Percentiles rank a stretch among this genome's conserved stretches.
phyloP scores from a whole-genome alignment of 2,329 filamentous ascomycete species.

The Fusarium sp. region DNA sequence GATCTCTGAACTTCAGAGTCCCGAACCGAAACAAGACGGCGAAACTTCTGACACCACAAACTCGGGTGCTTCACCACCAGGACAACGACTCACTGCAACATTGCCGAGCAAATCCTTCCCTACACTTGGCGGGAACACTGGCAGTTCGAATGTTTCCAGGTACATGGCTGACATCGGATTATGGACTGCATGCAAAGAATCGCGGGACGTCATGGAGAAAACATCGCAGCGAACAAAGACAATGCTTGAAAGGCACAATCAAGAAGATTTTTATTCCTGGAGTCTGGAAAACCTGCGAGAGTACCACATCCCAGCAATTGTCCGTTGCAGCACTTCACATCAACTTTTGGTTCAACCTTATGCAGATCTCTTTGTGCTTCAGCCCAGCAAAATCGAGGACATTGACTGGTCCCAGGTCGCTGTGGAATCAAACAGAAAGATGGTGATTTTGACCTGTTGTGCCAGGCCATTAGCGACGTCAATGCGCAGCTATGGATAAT shows the following conservation, averaged over 20 bases:
- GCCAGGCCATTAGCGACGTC: fast-evolving
- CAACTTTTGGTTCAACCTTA: not conserved
- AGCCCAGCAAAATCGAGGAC: not conserved
- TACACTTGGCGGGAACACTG: not conserved
- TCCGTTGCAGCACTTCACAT: no score
- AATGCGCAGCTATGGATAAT: not conserved
- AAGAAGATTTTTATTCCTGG: no score
- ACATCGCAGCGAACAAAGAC: fast-evolving
- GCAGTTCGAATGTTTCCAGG: not conserved
- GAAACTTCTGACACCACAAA: fast-evolving
- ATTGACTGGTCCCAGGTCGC: not conserved
- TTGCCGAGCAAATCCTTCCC: not conserved
- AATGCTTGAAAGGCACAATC: not conserved
- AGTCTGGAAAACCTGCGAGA: no score
- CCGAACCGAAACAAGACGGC: not conserved
- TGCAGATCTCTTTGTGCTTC: not conserved
- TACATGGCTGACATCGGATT: not conserved
- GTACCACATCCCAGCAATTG: not conserved
- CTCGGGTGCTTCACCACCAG: fast-evolving
- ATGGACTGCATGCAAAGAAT: not conserved
- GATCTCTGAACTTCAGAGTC: not conserved
- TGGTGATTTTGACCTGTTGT: fast-evolving
- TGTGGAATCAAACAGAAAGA: not conserved
- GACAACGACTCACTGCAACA: not conserved
- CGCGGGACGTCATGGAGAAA: not conserved